phyloP scores from a whole-genome alignment of 768 basidiomycete genomes.

The Phylloporus sp. region DNA sequence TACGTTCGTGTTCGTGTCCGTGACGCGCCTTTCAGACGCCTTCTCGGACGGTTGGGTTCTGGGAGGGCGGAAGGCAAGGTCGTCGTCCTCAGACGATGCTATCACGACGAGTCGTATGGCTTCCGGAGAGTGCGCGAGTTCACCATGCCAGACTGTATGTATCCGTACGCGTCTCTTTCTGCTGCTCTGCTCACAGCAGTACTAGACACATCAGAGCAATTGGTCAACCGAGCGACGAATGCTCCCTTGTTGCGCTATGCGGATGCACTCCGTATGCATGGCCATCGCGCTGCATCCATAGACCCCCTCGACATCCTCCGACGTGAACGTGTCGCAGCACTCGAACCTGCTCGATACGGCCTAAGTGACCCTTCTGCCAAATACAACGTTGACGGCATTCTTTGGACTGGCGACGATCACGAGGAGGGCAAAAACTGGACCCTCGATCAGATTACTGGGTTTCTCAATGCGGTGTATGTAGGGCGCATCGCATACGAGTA shows the following conservation, averaged over 20 bases:
- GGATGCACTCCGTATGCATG: conserved; percentile 82
- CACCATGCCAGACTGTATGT: conserved; percentile 69
- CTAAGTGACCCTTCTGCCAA: conserved; percentile 47
- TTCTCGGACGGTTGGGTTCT: conserved; percentile 7
- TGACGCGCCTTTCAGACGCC: conserved; percentile 9
- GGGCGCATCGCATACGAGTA: conserved; percentile 89
- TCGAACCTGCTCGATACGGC: conserved; percentile 76
- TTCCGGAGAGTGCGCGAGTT: conserved; percentile 64
- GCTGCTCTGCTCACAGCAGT: not conserved
- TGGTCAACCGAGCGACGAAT: conserved; percentile 65
- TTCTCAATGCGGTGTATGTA: conserved; percentile 73
- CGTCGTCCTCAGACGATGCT: conserved; percentile 33
- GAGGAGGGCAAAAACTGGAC: conserved; percentile 50
- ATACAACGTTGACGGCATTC: conserved; percentile 77
- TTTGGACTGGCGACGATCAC: conserved; percentile 53
- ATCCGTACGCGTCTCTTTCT: not conserved
- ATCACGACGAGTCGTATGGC: conserved; percentile 81
- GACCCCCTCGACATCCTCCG: conserved; percentile 88
- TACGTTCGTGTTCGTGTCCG: conserved; percentile 12
- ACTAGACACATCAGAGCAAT: conserved; percentile 60
- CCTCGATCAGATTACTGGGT: conserved; percentile 63
- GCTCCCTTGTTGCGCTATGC: conserved; percentile 84
- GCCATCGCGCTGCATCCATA: conserved; percentile 79
- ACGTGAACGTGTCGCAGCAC: conserved; percentile 73
- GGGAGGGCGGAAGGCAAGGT: conserved; percentile 10